phyloP scores from a whole-genome alignment of 2,329 filamentous ascomycete species.

The Zymoseptoria brevis region DNA sequence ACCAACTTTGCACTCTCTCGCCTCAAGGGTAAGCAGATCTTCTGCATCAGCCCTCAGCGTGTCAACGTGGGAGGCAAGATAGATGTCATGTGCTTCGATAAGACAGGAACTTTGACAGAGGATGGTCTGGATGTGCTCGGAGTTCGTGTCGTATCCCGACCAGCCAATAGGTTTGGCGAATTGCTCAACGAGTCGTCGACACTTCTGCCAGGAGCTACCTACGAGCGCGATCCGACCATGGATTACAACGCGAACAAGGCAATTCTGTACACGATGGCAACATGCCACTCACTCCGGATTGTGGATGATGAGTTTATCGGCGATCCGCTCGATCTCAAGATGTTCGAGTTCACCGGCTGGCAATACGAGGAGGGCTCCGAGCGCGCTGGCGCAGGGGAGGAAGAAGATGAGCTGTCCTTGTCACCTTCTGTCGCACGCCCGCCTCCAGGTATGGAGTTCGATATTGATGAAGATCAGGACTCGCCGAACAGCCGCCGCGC shows the following conservation, averaged over 20 bases:
- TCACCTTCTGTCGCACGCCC: constrained; percentile 85
- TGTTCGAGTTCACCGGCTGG: constrained; percentile 97
- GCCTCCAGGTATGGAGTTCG: constrained; percentile 54
- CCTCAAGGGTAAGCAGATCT: constrained; percentile 82
- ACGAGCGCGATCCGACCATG: constrained; percentile 52
- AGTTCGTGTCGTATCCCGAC: constrained; percentile 65
- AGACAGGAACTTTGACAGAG: constrained; percentile 95
- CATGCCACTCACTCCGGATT: constrained; percentile 81
- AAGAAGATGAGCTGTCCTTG: constrained; percentile 67
- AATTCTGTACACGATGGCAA: constrained; percentile 89
- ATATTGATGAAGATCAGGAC: constrained; percentile 44
- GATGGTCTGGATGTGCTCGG: constrained; percentile 92
- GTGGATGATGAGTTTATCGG: constrained; percentile 86
- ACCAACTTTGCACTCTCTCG: constrained; percentile 88
- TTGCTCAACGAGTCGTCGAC: constrained; percentile 59
- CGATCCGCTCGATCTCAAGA: constrained; percentile 91
- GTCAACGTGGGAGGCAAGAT: constrained; percentile 96
- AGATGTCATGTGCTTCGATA: constrained; percentile 96
- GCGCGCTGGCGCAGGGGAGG: constrained; percentile 51
- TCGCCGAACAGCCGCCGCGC: constrained; percentile 41
- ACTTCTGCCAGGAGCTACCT: constrained; percentile 48
- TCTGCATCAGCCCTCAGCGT: constrained; percentile 93
- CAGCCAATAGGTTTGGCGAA: constrained; percentile 61
- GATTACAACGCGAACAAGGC: constrained; percentile 58
- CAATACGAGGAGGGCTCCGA: constrained; percentile 81